Evolutionary conservation across 2,329 filamentous ascomycete genomes (phyloP).

Genomic region (Ophiostoma himal-ulmi): DNA sequence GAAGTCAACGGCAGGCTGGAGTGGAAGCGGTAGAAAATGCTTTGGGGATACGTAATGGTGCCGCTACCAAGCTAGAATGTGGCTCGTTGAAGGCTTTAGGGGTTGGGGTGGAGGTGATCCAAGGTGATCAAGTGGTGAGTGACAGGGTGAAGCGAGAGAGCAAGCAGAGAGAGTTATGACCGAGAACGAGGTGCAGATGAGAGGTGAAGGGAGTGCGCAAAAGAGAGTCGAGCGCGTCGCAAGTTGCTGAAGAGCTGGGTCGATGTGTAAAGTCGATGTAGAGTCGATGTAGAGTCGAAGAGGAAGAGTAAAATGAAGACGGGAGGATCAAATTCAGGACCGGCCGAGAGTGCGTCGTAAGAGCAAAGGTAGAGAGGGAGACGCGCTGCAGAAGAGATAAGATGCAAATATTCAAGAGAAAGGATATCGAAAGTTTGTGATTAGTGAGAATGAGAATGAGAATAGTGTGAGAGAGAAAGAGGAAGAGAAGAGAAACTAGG

Average conservation of each 20-base stretch:
- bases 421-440: no score
- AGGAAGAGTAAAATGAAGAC: not conserved
- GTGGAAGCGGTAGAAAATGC: constrained; percentile 11
- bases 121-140: not conserved
- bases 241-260: not conserved
- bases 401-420: not conserved
- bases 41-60: constrained; percentile 6
- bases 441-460: not conserved
- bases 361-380: not conserved
- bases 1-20: constrained; percentile 6
- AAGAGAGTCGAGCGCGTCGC: no score
- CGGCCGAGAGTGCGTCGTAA: not conserved
- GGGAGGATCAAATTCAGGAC: not conserved
- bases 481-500: not conserved
- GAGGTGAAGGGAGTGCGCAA: not conserved
- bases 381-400: not conserved
- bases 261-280: not conserved
- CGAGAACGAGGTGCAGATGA: not conserved
- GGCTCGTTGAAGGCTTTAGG: not conserved
- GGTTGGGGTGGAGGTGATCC: not conserved
- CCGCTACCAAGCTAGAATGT: constrained; percentile 4
- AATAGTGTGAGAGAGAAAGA: not conserved
- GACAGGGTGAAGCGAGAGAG: not conserved
- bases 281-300: not conserved
- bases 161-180: not conserved